These are phyloP conservation scores for Sphenostylis stenocarpa DNA, from an alignment of 306 rosid genomes.

Conservation along the genomic window DNA sequence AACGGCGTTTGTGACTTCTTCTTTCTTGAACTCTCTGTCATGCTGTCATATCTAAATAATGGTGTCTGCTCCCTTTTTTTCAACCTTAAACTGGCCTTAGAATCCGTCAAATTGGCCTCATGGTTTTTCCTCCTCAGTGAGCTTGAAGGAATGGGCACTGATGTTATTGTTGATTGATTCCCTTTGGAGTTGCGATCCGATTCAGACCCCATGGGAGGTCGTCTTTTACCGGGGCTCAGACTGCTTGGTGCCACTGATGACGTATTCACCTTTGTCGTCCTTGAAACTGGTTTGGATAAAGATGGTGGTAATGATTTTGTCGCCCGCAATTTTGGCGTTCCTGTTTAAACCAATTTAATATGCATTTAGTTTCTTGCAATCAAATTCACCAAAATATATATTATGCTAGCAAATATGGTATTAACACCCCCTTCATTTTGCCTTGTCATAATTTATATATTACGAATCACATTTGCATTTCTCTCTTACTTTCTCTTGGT, in stretches of 20 bases:
- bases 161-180: slow-evolving; percentile 24
- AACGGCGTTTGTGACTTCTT: slow-evolving; percentile 3
- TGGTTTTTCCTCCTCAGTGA: slow-evolving; percentile 20
- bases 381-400: background rate
- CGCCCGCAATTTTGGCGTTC: slow-evolving; percentile 1
- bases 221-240: no score
- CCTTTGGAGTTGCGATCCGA: no score
- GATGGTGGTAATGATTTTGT: slow-evolving; percentile 39
- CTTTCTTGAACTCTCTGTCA: background rate
- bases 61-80: slow-evolving; percentile 24
- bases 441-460: no score
- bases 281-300: slow-evolving; percentile 36
- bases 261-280: slow-evolving; percentile 23
- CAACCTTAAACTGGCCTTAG: slow-evolving; percentile 20
- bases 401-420: no score
- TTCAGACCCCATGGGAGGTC: no score
- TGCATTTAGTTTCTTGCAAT: background rate
- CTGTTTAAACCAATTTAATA: slow-evolving; percentile 42
- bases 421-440: background rate
- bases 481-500: background rate
- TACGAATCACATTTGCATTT: no score
- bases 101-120: background rate
- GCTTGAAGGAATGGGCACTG: background rate
- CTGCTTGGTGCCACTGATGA: no score
- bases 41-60: background rate